Evolutionary conservation across 2,329 filamentous ascomycete genomes (phyloP), one percentile per base, ranked within the genome.

Genomic region (Chalaropsis ovoidea): DNA sequence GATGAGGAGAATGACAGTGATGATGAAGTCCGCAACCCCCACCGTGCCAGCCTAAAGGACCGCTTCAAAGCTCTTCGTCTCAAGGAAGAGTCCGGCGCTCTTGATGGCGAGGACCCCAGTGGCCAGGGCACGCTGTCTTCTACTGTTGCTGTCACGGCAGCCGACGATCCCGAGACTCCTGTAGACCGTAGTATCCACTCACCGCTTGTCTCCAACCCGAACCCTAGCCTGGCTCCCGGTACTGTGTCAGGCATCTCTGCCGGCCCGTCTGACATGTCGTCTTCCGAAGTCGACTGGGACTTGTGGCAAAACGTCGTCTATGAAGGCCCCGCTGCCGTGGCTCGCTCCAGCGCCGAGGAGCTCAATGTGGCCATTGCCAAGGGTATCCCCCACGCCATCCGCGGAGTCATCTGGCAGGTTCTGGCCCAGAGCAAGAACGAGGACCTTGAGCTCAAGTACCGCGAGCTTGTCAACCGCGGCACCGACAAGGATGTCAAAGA

Each of bases 321-420:
- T 70, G 90, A 96, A 77, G 94, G 94, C 0, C 91, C 92, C 17
- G 85, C 90, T 35, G 93, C 90, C 10, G 88, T 97, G 62, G 88
- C 90, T 11, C 85, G 90, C 67, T 91, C 90, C 3, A 96, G 91
- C 72, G 82, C 93, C 0, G 90, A 95, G 71, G 92, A 96, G 73
- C 78, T 99, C 66, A 96, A 93, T 72, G 85, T 82, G 69, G 92
- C 94, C 24, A 96, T 99, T 70, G 89, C 93, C 62, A 89, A 87
- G 47, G 94, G 94, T 41, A 99, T 99, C 66, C 94, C 94, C 0
- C 91, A 87, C 70, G 93, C 92, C 2, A 96, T 99, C 68, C 86
- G 94, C 67, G 95, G 94, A n/a, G 94, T 99, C 1, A 92, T 99
- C 62, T 99, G 94, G 94, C 94, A 99, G 76, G 93, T 97, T 7